These are phyloP conservation scores for Morella rubra DNA, from an alignment of 306 rosid species.

Conservation along the genomic window DNA sequence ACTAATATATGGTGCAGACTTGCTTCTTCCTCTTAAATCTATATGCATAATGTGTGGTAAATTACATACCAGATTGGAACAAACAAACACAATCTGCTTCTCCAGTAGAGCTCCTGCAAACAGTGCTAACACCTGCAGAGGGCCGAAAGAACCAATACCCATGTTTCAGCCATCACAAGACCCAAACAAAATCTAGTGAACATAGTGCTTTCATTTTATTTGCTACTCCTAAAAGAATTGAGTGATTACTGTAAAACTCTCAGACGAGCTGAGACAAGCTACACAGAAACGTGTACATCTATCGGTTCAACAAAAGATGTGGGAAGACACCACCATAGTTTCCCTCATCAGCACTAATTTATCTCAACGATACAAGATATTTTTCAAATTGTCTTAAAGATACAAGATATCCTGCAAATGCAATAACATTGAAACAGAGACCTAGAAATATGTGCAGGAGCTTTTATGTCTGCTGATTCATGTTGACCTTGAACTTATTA, in stretches of 20 bases:
- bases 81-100: slow-evolving; percentile 80
- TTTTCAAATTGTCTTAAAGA: slow-evolving; percentile 6
- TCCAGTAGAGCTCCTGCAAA: slow-evolving; percentile 93
- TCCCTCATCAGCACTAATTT: not conserved
- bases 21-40: slow-evolving; percentile 24
- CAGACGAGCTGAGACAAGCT: too few species aligned
- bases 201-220: too few species aligned
- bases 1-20: slow-evolving; percentile 7
- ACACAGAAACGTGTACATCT: too few species aligned
- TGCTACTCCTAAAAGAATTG: too few species aligned
- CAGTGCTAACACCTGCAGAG: slow-evolving; percentile 68
- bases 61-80: slow-evolving; percentile 85
- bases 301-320: not conserved
- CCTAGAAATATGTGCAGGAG: not conserved
- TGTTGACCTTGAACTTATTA: not conserved
- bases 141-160: slow-evolving; percentile 27
- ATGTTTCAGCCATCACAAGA: slow-evolving; percentile 6
- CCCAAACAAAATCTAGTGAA: too few species aligned
- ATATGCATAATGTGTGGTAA: slow-evolving; percentile 15
- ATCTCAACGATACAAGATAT: slow-evolving; percentile 7
- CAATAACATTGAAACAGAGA: slow-evolving; percentile 6
- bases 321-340: not conserved
- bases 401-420: slow-evolving; percentile 14
- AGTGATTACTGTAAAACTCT: too few species aligned
- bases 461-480: slow-evolving; percentile 2